These are phyloP conservation scores for Allomyces macrogynus DNA, from an alignment of 192 early-diverging fungal genomes.

Conservation along the genomic window DNA sequence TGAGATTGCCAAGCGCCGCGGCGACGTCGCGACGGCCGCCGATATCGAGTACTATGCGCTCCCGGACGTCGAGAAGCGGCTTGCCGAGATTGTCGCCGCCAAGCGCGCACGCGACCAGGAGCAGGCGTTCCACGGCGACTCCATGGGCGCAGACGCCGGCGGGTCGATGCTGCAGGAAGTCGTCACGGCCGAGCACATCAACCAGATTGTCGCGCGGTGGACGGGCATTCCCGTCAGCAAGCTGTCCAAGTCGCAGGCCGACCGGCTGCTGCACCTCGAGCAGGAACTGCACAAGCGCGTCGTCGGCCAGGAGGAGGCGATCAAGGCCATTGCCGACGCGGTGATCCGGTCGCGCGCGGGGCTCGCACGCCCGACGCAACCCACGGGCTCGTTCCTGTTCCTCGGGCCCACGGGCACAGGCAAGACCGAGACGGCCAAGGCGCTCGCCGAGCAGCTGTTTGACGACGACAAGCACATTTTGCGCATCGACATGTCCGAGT, in stretches of 20 bases:
- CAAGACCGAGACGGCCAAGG: conserved; percentile 68
- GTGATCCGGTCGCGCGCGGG: conserved; percentile 79
- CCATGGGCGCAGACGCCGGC: conserved; percentile 22
- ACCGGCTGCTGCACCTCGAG: conserved; percentile 58
- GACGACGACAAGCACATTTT: conserved; percentile 91
- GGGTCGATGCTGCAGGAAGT: conserved; percentile 56
- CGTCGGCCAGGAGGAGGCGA: conserved; percentile 79
- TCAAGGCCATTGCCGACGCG: conserved; percentile 77
- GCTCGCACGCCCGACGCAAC: conserved; percentile 51
- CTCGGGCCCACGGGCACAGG: conserved; percentile 93
- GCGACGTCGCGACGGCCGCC: conserved; percentile 70
- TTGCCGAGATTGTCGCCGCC: conserved; percentile 38
- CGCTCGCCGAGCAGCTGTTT: conserved; percentile 70
- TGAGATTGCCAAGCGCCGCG: conserved; percentile 56
- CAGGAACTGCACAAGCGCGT: conserved; percentile 66
- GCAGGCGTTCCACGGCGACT: conserved; percentile 41
- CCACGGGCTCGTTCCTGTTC: conserved; percentile 86
- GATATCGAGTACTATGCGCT: conserved; percentile 88
- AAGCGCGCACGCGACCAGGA: conserved; percentile 10
- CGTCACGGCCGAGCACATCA: conserved; percentile 79
- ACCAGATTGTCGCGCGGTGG: conserved; percentile 84
- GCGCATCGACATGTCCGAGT: conserved; percentile 98
- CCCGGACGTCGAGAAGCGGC: conserved; percentile 62
- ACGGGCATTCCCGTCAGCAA: conserved; percentile 89
- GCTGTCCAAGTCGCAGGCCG: conserved; percentile 66